Base-by-base conservation (phyloP, 2,329 filamentous ascomycete genomes). In the Rhynchosporium graminicola region DNA sequence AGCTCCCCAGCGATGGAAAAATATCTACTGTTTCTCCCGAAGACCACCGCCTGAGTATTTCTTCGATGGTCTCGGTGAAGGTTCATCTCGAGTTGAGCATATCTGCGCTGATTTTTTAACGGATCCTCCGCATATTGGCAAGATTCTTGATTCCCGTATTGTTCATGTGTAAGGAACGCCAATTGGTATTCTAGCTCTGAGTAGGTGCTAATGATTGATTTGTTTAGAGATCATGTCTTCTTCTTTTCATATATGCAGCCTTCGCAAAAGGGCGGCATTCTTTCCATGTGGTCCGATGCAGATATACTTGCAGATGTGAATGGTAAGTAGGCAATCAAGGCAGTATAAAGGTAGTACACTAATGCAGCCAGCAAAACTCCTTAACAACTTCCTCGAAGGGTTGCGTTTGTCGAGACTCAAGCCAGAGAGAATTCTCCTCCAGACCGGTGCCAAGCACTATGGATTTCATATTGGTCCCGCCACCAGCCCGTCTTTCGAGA, bases 1-100 rank as follows among this genome's bases (percentile, higher is more conserved):
- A 46, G 47, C 50, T 13, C 64, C 62, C 8, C 26, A 64, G 40
- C 50, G 64, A 43, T 66, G 64, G 64, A 36, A 33, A 3, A 64
- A 60, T 10, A 56, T 66, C 12, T 60, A 56, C 43, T 28, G 42
- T 38, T 7, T 66, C 2, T 66, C 64, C 9, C 62, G 64, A 38
- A 28, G 60, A 28, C 55, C 57, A 1, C 54, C 59, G 12, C 57
- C 54, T 6, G 38, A 42, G 15, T 43, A 56, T 9, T 43, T 56
- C 38, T 45, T 56, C 20, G 40, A 45, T 28, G 26, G 12, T 4
- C 54, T 56, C 29, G 54, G 38, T 31, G 10, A 31, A n/a, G 54
- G 40, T 15, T 15, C 9, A 7, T 42, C 38, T 29, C 36, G 54
- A 6, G 40, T 56, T 7, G 40, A 56, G 38, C 54, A 56, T 15